Base-by-base conservation (phyloP, 2,329 filamentous ascomycete species). In the Epichloe glyceriae region DNA sequence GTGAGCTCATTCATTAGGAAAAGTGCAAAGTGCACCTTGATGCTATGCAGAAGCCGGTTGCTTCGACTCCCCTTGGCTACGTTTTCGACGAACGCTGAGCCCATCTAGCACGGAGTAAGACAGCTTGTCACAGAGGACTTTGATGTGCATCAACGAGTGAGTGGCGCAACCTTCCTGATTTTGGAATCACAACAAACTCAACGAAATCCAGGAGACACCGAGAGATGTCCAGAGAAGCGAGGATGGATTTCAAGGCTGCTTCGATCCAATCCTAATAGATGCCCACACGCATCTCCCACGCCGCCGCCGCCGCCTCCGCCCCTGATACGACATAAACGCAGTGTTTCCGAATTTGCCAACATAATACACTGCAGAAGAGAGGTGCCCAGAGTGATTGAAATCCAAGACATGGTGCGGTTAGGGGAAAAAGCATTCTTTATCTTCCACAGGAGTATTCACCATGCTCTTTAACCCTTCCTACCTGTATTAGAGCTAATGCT, bases 401-500 rank as follows among this genome's bases (percentile, higher is more conserved):
- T 85, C 0, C 71, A 76, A 50, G 73, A 75, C n/a, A 72, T 86
- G 57, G 73, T 84, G 17, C 73, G 79, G 11, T 63, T 85, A 33
- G 81, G 79, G 55, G 82, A 82, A 38, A 78, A 60, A 82, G 79
- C 60, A 65, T 77, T 33, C 65, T 86, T 46, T 78, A 80, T 57
- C 67, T 86, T 8, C 80, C 81, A 1, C 56, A 69, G 3, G 79
- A 81, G 49, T 78, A 82, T 57, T 70, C 79, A 3, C 73, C 79
- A 1, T 71, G 74, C 17, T 73, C 74, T 22, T 64, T 86, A 26
- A 66, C 76, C 17, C 65, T 86, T 33, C 82, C 82, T 8, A 84
- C 82, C 4, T 83, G 82, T 56, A 71, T 86, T 46, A 78, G 82
- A 43, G 82, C 82, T 10, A 80, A 78, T 8, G 80, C 77, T n/a